These are phyloP conservation scores for Dothistroma septosporum DNA, from an alignment of 2,329 filamentous ascomycete genomes.

Conservation along the genomic window DNA sequence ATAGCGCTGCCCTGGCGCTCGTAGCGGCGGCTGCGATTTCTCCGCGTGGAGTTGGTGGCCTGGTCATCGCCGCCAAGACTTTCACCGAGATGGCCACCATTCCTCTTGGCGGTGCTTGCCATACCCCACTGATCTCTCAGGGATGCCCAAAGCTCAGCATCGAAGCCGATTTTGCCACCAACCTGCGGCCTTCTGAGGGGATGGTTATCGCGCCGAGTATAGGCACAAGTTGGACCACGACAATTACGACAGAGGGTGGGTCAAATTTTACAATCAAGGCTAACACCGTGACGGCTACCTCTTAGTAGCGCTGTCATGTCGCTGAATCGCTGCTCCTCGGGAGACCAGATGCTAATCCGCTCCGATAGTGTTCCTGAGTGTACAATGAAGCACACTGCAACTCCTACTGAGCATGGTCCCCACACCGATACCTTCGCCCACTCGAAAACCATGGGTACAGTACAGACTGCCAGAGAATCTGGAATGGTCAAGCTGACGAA, in stretches of 20 bases:
- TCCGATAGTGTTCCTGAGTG: neutral
- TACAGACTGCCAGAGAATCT: neutral
- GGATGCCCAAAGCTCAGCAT: neutral
- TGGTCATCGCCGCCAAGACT: neutral
- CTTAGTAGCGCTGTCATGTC: neutral
- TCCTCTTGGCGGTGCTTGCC: neutral
- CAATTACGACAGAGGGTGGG: neutral
- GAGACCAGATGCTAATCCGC: neutral
- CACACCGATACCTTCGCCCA: neutral
- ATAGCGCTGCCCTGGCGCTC: neutral
- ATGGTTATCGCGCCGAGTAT: neutral
- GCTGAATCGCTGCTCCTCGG: neutral
- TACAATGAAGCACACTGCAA: neutral
- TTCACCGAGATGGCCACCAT: neutral
- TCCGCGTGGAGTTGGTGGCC: neutral
- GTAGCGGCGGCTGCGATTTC: neutral
- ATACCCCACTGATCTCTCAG: neutral
- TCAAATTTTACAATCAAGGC: neutral
- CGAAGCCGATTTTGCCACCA: neutral
- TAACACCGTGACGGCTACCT: neutral
- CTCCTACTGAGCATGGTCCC: neutral
- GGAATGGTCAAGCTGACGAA: neutral
- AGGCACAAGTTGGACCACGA: neutral
- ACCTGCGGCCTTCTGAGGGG: neutral
- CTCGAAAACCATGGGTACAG: neutral